Evolutionary conservation across 306 rosid species (phyloP).

Genomic region (Cicer yamashitae): DNA sequence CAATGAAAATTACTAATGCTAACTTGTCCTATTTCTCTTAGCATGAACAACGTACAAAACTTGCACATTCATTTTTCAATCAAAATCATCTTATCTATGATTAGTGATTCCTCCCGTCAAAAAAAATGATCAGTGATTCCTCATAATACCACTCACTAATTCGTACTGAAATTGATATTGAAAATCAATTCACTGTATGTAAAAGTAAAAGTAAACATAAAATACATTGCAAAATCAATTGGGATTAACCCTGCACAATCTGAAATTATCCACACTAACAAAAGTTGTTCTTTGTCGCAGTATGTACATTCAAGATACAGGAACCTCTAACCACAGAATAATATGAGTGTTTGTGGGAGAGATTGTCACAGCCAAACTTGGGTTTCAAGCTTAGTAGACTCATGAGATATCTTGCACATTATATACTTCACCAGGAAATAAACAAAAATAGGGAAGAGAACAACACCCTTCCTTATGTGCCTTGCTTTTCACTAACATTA

Average conservation of each 20-base stretch:
- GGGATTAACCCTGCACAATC: not conserved
- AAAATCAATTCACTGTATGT: not conserved
- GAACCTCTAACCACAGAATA: constrained; percentile 39
- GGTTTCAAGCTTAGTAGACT: constrained; percentile 31
- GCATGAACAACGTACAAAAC: too few species aligned
- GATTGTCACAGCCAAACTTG: constrained; percentile 33
- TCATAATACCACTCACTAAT: too few species aligned
- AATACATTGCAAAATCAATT: constrained; percentile 24
- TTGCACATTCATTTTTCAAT: too few species aligned
- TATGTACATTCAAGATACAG: constrained; percentile 45
- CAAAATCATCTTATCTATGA: too few species aligned
- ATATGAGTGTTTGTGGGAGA: constrained; percentile 14
- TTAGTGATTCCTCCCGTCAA: too few species aligned
- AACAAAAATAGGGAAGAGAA: constrained; percentile 37
- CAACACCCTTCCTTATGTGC: constrained; percentile 22
- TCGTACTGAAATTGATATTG: too few species aligned
- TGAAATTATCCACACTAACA: constrained; percentile 37
- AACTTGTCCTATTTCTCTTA: too few species aligned
- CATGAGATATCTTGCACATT: constrained; percentile 32
- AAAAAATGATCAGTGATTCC: too few species aligned
- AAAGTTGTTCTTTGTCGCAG: constrained; percentile 32
- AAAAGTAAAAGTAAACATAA: not conserved
- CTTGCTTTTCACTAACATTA: constrained; percentile 35
- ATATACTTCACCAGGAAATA: constrained; percentile 34
- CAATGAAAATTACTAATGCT: too few species aligned